These are phyloP conservation scores for Globisporangium canariense DNA, from an alignment of 352 stramenopile genomes.

Conservation along the genomic window DNA sequence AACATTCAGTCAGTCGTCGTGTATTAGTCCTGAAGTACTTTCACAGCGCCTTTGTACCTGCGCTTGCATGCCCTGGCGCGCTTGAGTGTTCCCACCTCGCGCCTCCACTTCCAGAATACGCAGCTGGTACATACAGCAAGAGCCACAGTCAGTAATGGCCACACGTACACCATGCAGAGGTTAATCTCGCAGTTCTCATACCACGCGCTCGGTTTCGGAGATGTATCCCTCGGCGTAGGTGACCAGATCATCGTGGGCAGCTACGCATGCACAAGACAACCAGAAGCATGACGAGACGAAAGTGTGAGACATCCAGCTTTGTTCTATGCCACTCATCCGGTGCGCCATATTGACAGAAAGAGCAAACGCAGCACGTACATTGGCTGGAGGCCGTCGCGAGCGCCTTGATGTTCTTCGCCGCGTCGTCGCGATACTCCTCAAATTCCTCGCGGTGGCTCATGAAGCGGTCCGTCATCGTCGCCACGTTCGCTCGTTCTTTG, in stretches of 20 bases:
- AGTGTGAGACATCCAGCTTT: background rate
- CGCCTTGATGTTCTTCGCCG: slow-evolving; percentile 54
- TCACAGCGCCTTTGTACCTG: slow-evolving; percentile 21
- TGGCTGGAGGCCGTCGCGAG: slow-evolving; percentile 36
- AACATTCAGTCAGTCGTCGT: background rate
- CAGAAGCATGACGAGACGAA: background rate
- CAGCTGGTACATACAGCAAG: slow-evolving; percentile 29
- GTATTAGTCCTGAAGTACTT: background rate
- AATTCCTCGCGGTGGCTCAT: slow-evolving; percentile 79
- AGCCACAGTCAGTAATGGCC: background rate
- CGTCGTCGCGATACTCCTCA: slow-evolving; percentile 74
- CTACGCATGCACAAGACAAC: slow-evolving; percentile 19
- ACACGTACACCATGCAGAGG: background rate
- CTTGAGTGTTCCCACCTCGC: slow-evolving; percentile 67
- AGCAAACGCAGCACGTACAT: slow-evolving; percentile 4
- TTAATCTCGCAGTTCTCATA: slow-evolving; percentile 12
- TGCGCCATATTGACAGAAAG: background rate
- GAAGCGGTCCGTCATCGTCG: slow-evolving; percentile 70
- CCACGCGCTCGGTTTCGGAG: slow-evolving; percentile 70
- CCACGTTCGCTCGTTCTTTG: background rate
- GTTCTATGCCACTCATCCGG: background rate
- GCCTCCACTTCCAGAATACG: slow-evolving; percentile 79
- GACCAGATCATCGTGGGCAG: slow-evolving; percentile 39
- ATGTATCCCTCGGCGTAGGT: slow-evolving; percentile 58
- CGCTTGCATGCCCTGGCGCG: slow-evolving; percentile 79